Conservation (phyloP, 345 rosid species). For the Viola odorata region DNA sequence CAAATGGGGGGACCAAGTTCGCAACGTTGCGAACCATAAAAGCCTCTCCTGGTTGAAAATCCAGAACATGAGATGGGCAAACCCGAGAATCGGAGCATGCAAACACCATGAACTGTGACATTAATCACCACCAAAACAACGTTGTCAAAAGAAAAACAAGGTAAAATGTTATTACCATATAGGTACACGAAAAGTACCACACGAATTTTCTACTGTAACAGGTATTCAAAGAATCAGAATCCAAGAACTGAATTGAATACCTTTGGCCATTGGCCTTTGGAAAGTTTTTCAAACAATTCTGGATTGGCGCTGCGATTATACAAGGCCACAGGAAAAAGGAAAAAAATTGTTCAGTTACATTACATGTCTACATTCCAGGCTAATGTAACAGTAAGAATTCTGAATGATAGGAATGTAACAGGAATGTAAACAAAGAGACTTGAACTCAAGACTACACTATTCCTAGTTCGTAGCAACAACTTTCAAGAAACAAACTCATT, state of each 20-base stretch:
- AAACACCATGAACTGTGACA: slow-evolving; percentile 77
- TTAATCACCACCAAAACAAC: background rate
- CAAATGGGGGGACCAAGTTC: slow-evolving; percentile 25
- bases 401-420: too few species aligned
- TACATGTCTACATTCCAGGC: background rate
- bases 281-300: slow-evolving; percentile 56
- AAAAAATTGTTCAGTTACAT: background rate
- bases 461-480: too few species aligned
- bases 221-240: background rate
- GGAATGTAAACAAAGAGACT: too few species aligned
- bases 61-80: slow-evolving; percentile 83
- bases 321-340: background rate
- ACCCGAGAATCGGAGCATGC: slow-evolving; percentile 97
- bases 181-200: too few species aligned
- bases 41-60: slow-evolving; percentile 92
- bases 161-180: background rate
- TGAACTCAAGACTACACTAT: too few species aligned
- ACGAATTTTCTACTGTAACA: too few species aligned
- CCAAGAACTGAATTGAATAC: slow-evolving; percentile 18
- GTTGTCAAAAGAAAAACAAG: background rate
- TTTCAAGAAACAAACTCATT: too few species aligned
- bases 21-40: slow-evolving; percentile 88
- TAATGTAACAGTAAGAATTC: background rate
- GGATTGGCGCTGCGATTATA: slow-evolving; percentile 54
- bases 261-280: slow-evolving; percentile 91